These are phyloP conservation scores for Hanseniaspora hatyaiensis DNA, from an alignment of 805 yeast species.

Conservation along the genomic window DNA sequence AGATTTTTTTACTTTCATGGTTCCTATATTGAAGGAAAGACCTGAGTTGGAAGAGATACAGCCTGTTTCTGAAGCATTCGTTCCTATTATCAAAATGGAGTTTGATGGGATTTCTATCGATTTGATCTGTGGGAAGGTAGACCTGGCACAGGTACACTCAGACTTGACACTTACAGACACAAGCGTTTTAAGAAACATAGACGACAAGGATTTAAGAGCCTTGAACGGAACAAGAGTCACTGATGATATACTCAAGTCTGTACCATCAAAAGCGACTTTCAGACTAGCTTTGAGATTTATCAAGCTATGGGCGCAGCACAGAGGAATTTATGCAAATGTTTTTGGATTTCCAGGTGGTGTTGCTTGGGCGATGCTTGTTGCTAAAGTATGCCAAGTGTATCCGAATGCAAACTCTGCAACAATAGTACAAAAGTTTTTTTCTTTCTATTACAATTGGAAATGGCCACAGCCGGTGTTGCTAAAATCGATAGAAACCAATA, in stretches of 20 bases:
- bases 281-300: slow-evolving; percentile 85
- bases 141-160: slow-evolving; percentile 70
- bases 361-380: slow-evolving; percentile 99
- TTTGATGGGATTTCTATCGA: slow-evolving; percentile 89
- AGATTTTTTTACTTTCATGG: slow-evolving; percentile 78
- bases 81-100: slow-evolving; percentile 87
- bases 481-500: slow-evolving; percentile 93
- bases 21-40: slow-evolving; percentile 51
- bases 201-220: slow-evolving; percentile 81
- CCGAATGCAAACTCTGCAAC: slow-evolving; percentile 94
- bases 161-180: slow-evolving; percentile 71
- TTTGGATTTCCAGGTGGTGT: slow-evolving; percentile 99
- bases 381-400: slow-evolving; percentile 88
- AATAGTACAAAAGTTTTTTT: slow-evolving; percentile 79
- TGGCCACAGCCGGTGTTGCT: slow-evolving; percentile 98
- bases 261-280: slow-evolving; percentile 87
- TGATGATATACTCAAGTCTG: slow-evolving; percentile 78
- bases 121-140: slow-evolving; percentile 71
- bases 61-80: slow-evolving; percentile 92
- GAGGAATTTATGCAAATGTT: slow-evolving; percentile 88
- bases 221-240: slow-evolving; percentile 95
- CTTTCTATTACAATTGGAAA: slow-evolving; percentile 76
- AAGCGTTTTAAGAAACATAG: slow-evolving; percentile 71
- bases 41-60: slow-evolving; percentile 83
- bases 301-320: slow-evolving; percentile 90